Evolutionary conservation across 2,329 filamentous ascomycete genomes (phyloP).

Genomic region (Diaporthe humulicola): DNA sequence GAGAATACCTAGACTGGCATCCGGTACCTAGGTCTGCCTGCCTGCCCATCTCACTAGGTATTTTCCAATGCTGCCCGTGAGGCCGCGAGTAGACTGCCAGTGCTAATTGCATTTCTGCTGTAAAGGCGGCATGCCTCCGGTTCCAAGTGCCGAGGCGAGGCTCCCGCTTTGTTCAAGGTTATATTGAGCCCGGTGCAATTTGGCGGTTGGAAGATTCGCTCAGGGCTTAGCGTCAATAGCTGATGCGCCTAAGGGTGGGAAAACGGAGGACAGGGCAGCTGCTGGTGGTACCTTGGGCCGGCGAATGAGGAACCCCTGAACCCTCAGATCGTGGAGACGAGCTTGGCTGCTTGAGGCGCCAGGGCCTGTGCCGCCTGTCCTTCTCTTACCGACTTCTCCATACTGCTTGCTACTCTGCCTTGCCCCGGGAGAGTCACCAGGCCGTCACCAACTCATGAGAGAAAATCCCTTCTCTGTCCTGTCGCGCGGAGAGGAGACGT

Average conservation of each 20-base stretch:
- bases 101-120: background rate
- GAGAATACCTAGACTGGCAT: too few relatives aligned
- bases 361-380: conserved; percentile 7
- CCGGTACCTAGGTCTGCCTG: background rate
- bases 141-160: conserved; percentile 25
- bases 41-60: background rate
- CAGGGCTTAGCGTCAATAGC: conserved; percentile 24
- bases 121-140: background rate
- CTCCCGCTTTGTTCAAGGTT: conserved; percentile 29
- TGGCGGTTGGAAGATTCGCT: conserved; percentile 28
- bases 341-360: conserved; percentile 28
- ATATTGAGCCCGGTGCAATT: conserved; percentile 23
- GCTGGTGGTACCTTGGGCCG: background rate
- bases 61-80: background rate
- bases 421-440: conserved; percentile 19
- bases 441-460: conserved; percentile 24
- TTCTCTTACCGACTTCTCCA: conserved; percentile 32
- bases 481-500: conserved; percentile 19
- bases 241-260: background rate
- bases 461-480: conserved; percentile 19
- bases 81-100: background rate
- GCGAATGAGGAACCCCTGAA: conserved; percentile 31
- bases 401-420: conserved; percentile 30
- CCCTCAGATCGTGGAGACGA: conserved; percentile 28
- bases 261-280: conserved; percentile 22